These are phyloP conservation scores for Eutrema yunnanense DNA, from an alignment of 345 rosid species.

Conservation along the genomic window DNA sequence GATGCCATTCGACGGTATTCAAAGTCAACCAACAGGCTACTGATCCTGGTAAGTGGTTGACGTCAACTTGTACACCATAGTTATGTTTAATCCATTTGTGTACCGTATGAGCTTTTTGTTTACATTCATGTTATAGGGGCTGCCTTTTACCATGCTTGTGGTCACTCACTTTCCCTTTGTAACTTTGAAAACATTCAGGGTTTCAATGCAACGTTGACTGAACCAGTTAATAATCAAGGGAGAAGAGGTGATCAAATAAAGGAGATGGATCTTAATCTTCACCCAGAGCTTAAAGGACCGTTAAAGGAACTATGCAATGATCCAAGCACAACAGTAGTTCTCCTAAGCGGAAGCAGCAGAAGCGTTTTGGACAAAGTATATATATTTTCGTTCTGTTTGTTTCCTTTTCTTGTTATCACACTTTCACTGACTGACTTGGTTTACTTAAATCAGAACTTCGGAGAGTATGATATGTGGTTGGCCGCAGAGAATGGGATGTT, in stretches of 20 bases:
- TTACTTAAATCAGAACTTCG: constrained; percentile 58
- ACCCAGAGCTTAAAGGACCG: constrained; percentile 67
- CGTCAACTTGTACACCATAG: constrained; percentile 1
- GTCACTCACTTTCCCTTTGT: neutral
- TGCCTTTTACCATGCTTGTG: neutral
- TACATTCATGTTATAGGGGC: neutral
- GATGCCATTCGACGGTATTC: constrained; percentile 65
- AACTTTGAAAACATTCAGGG: constrained; percentile 48
- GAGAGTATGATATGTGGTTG: constrained; percentile 82
- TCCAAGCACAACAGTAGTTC: constrained; percentile 72
- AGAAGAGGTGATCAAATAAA: constrained; percentile 93
- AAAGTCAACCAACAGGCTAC: constrained; percentile 69
- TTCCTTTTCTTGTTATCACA: neutral
- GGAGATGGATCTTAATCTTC: constrained; percentile 95
- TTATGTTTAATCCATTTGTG: neutral
- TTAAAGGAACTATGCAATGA: constrained; percentile 67
- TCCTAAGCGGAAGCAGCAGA: constrained; percentile 88
- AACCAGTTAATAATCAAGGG: constrained; percentile 81
- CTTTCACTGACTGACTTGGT: neutral
- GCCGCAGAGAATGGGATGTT: constrained; percentile 99
- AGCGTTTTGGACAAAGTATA: constrained; percentile 66
- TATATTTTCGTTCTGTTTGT: neutral
- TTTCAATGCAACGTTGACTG: constrained; percentile 93
- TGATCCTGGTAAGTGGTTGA: constrained; percentile 76
- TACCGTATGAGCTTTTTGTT: neutral